These are phyloP conservation scores for Penicillium sp. DNA, from an alignment of 2,329 filamentous ascomycete genomes.

Conservation along the genomic window DNA sequence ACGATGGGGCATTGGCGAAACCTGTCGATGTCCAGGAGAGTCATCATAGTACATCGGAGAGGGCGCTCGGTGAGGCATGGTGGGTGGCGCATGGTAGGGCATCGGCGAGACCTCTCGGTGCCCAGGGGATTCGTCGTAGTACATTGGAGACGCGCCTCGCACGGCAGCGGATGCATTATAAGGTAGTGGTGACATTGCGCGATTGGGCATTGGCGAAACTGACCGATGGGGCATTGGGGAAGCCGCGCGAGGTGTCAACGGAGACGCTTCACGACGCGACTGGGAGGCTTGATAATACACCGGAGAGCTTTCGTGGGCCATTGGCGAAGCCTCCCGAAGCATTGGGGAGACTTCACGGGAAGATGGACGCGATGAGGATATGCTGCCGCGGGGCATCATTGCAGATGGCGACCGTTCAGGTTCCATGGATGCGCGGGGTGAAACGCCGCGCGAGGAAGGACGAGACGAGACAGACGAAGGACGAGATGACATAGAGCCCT, in stretches of 20 bases:
- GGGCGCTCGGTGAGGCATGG: not conserved
- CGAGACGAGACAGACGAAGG: slow-evolving; percentile 34
- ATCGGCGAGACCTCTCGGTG: not conserved
- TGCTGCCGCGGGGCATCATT: slow-evolving; percentile 15
- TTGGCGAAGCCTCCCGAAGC: not conserved
- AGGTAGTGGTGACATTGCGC: not conserved
- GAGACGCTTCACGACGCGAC: not conserved
- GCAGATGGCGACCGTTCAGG: slow-evolving; percentile 19
- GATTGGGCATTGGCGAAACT: not conserved
- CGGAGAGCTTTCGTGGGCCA: slow-evolving; percentile 4
- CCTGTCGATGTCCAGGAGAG: not conserved
- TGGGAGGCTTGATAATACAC: not conserved
- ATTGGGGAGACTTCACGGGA: slow-evolving; percentile 27
- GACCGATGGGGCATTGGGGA: slow-evolving; percentile 5
- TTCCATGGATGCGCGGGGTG: slow-evolving; percentile 26
- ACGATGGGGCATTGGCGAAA: not conserved
- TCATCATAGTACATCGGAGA: slow-evolving; percentile 1
- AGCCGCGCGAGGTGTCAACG: not conserved
- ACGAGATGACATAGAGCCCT: slow-evolving; percentile 34
- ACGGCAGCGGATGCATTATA: not conserved
- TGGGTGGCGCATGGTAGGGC: not conserved
- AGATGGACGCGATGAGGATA: slow-evolving; percentile 25
- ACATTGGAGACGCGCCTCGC: not conserved
- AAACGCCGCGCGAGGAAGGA: slow-evolving; percentile 28
- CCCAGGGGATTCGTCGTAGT: not conserved